Evolutionary conservation across 148 eudicot genomes (phyloP), one percentile per base, ranked within the genome.

Genomic region (Dysphania ambrosioides): DNA sequence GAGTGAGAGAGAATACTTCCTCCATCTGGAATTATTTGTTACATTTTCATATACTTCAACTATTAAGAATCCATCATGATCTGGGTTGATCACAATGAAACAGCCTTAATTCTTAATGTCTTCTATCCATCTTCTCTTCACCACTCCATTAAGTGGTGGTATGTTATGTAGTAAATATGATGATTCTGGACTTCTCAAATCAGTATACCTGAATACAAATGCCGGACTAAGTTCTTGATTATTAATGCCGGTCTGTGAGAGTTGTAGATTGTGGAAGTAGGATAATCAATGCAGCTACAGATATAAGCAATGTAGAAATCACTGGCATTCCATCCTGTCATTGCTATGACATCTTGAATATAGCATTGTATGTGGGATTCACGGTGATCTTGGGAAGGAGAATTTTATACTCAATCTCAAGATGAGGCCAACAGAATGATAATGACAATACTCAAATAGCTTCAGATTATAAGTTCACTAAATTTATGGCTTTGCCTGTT

Each of bases 401-500:
- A n/a, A n/a, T n/a, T n/a, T n/a, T n/a, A n/a, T n/a, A n/a, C n/a
- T n/a, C n/a, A n/a, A n/a, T n/a, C n/a, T n/a, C n/a, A n/a, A n/a
- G n/a, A n/a, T n/a, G n/a, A n/a, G n/a, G 66, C 8, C 66, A 8
- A 62, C 53, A 4, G 38, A 32, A 62, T 24, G 62, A 18, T 13
- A 8, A 9, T 26, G 3, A 30, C 16, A 29, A 62, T 62, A 27
- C 31, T 12, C n/a, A 29, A n/a, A 24, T n/a, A n/a, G n/a, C n/a
- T n/a, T 24, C 30, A 6, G 12, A 29, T 8, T 15, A 6, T 18
- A 61, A 19, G 24, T 47, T 16, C 53, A 47, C 53, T 47, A 4
- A 12, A 47, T 47, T 47, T 71, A 29, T 60, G n/a, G 68, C 60
- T 55, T 78, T 61, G 40, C 49, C 16, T 70, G 59, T 68, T 76